A percentile compares a stretch with the other conserved stretches of the same genome.
These are phyloP conservation scores for Petunia secreta DNA, from an alignment of 257 asterid species.

Conservation along the genomic window DNA sequence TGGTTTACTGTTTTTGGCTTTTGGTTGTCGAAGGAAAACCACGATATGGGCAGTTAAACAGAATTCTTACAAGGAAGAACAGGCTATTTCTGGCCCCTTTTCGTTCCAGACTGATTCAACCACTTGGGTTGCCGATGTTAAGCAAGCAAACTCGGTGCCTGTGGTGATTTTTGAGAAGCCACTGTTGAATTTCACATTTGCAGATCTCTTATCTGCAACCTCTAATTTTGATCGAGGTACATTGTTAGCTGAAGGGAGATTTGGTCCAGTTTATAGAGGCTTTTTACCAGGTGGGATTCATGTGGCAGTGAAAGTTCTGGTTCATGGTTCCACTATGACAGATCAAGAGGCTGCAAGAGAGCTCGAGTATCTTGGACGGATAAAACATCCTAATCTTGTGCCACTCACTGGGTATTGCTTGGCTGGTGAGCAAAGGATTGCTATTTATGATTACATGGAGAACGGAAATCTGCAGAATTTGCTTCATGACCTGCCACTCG, in stretches of 20 bases:
- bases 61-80: slow-evolving; percentile 35
- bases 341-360: slow-evolving; percentile 41
- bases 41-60: slow-evolving; percentile 36
- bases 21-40: slow-evolving; percentile 60
- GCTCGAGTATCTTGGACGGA: slow-evolving; percentile 40
- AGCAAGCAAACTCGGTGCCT: slow-evolving; percentile 32
- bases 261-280: slow-evolving; percentile 41
- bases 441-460: slow-evolving; percentile 40
- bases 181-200: slow-evolving; percentile 38
- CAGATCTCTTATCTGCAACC: slow-evolving; percentile 36
- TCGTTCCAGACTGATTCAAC: slow-evolving; percentile 42
- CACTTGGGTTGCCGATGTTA: slow-evolving; percentile 43
- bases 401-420: slow-evolving; percentile 38
- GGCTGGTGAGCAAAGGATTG: slow-evolving; percentile 43
- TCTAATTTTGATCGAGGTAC: slow-evolving; percentile 38
- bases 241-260: slow-evolving; percentile 40
- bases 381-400: slow-evolving; percentile 41
- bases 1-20: slow-evolving; percentile 75
- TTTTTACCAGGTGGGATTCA: slow-evolving; percentile 37
- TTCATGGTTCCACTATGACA: slow-evolving; percentile 40
- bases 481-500: slow-evolving; percentile 35
- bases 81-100: slow-evolving; percentile 37
- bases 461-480: slow-evolving; percentile 37
- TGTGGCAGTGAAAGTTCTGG: slow-evolving; percentile 40
- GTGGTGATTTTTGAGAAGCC: slow-evolving; percentile 41